Evolutionary conservation across 176 grass and related monocot genomes (phyloP).

Genomic region (Pontederia crassipes): DNA sequence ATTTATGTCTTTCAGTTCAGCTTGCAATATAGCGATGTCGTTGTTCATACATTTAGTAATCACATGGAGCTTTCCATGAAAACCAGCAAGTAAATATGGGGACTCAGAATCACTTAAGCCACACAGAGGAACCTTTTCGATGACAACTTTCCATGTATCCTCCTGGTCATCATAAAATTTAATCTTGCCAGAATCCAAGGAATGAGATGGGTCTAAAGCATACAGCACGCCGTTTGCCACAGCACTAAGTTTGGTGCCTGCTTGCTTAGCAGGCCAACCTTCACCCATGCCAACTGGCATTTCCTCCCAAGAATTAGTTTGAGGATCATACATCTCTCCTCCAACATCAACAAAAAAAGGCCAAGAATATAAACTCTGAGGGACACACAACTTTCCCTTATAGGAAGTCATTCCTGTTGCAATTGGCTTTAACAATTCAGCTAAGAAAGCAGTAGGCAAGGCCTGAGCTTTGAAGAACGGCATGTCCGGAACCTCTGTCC

Average conservation of each 20-base stretch:
- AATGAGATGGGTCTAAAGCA: conserved; percentile 59
- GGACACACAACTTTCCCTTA: conserved; percentile 59
- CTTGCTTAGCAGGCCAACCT: conserved; percentile 76
- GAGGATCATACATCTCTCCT: conserved; percentile 64
- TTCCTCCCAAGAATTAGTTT: conserved; percentile 43
- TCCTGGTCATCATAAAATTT: conserved; percentile 63
- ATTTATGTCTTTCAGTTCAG: conserved; percentile 14
- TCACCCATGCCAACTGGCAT: conserved; percentile 73
- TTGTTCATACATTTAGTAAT: conserved; percentile 36
- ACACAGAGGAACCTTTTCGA: conserved; percentile 39
- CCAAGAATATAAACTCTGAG: conserved; percentile 76
- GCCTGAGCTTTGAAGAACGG: conserved; percentile 47
- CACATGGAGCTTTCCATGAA: conserved; percentile 69
- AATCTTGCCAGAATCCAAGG: conserved; percentile 42
- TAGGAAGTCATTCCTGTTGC: conserved; percentile 51
- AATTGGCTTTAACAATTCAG: conserved; percentile 63
- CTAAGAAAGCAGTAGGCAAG: conserved; percentile 46
- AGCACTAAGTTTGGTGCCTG: conserved; percentile 47
- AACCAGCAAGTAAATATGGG: conserved; percentile 43
- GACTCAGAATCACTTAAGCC: conserved; percentile 30
- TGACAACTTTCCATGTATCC: conserved; percentile 57
- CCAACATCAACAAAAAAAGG: conserved; percentile 67
- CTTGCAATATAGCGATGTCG: conserved; percentile 38
- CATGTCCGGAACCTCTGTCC: conserved; percentile 53
- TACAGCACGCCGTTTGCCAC: conserved; percentile 54